These are phyloP conservation scores for Salix caprea DNA, from an alignment of 345 rosid genomes.

Conservation along the genomic window DNA sequence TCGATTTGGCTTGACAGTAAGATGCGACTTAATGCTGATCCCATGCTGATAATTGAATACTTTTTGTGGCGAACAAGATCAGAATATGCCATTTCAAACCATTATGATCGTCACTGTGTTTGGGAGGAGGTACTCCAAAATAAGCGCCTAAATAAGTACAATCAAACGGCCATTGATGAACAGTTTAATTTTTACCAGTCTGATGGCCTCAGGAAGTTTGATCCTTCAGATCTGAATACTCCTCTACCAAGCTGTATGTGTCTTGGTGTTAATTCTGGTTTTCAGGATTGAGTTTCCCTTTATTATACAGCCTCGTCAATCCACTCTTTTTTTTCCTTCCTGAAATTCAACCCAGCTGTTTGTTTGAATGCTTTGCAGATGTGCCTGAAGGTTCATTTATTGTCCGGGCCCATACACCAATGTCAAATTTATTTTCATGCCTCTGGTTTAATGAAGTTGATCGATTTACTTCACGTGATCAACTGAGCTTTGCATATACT, in stretches of 20 bases:
- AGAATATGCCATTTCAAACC: conserved; percentile 94
- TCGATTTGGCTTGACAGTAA: conserved; percentile 97
- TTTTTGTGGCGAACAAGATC: conserved; percentile 77
- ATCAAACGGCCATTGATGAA: conserved; percentile 67
- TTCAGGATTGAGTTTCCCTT: conserved; percentile 6
- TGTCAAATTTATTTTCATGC: conserved; percentile 92
- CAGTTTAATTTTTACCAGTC: conserved; percentile 65
- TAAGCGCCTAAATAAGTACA: conserved; percentile 71
- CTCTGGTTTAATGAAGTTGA: conserved; percentile 94
- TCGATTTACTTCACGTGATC: conserved; percentile 89
- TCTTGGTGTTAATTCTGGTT: conserved; percentile 5
- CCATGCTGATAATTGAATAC: conserved; percentile 70
- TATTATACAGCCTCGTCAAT: conserved; percentile 3
- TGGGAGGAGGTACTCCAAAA: conserved; percentile 93
- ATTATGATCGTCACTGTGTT: conserved; percentile 89
- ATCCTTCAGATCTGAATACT: conserved; percentile 50
- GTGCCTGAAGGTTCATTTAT: conserved; percentile 98
- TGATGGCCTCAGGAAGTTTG: conserved; percentile 76
- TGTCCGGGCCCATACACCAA: conserved; percentile 79
- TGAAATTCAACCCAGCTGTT: conserved; percentile 15
- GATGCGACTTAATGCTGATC: conserved; percentile 80
- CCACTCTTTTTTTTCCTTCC: background rate
- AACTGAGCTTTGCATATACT: conserved; percentile 90
- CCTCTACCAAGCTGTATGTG: conserved; percentile 83
- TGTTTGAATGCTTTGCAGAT: conserved; percentile 46